Conservation (phyloP, 352 stramenopile species). For the Pilasporangium apinafurcum region DNA sequence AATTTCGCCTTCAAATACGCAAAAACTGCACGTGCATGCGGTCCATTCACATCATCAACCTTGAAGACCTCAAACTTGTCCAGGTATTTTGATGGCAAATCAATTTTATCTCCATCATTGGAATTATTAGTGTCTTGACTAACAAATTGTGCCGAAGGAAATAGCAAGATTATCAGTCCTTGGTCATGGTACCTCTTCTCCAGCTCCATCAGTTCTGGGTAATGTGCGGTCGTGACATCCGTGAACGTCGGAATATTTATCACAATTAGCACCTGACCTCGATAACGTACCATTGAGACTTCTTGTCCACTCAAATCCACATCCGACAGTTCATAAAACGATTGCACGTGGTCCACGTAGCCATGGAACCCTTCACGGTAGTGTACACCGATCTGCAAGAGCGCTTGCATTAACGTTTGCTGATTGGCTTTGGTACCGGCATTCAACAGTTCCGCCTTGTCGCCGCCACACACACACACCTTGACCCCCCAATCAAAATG, state of each 20-base stretch:
- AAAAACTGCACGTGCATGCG: slow-evolving; percentile 64
- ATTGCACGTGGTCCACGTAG: slow-evolving; percentile 25
- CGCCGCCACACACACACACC: background rate
- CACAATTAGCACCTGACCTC: too few relatives aligned
- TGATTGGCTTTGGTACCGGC: background rate
- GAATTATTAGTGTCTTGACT: too few relatives aligned
- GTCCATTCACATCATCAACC: slow-evolving; percentile 86
- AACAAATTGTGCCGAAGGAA: too few relatives aligned
- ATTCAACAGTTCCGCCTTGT: slow-evolving; percentile 4
- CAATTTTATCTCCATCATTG: too few relatives aligned
- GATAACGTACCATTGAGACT: too few relatives aligned
- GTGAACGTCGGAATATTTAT: too few relatives aligned
- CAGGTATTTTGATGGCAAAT: too few relatives aligned
- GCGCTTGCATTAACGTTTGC: background rate
- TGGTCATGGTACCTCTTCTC: too few relatives aligned
- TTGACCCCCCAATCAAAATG: slow-evolving; percentile 1
- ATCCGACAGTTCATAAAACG: slow-evolving; percentile 75
- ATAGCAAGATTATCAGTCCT: too few relatives aligned
- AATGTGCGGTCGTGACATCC: too few relatives aligned
- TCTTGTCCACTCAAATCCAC: too few relatives aligned
- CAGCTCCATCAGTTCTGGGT: too few relatives aligned
- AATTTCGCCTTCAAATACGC: slow-evolving; percentile 75
- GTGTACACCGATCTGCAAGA: background rate
- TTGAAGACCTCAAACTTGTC: slow-evolving; percentile 60
- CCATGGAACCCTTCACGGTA: slow-evolving; percentile 34